A percentile compares a stretch with the other conserved stretches of the same genome.
phyloP scores from a whole-genome alignment of 1,284 basidiomycete genomes.

The Trametes polyzona region DNA sequence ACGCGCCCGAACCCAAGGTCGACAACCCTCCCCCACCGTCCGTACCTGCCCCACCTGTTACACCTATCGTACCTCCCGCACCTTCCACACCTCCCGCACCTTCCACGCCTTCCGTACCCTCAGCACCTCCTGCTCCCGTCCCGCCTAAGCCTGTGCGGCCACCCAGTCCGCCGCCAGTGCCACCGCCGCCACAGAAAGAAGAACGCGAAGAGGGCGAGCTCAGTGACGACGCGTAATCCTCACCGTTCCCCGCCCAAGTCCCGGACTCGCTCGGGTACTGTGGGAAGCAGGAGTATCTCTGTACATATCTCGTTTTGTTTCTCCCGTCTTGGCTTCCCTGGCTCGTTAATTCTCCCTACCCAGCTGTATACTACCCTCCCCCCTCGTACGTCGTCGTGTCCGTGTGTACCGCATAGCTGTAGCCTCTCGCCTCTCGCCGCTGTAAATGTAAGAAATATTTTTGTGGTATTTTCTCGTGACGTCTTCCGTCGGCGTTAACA shows the following conservation, averaged over 20 bases:
- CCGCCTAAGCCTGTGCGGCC: neutral
- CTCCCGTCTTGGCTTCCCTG: neutral
- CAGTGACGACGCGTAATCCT: conserved; percentile 40
- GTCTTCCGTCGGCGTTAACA: no score
- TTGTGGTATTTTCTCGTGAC: neutral
- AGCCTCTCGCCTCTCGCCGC: conserved; percentile 12
- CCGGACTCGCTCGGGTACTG: neutral
- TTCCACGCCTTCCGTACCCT: neutral
- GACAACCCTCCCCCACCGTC: neutral
- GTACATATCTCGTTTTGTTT: conserved; percentile 9
- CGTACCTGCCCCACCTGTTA: neutral
- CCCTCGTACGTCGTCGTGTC: conserved; percentile 20
- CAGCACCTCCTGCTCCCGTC: neutral
- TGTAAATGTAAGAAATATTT: conserved; percentile 12
- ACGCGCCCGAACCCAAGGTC: neutral
- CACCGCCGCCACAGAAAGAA: conserved; percentile 26
- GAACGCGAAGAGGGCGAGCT: conserved; percentile 50
- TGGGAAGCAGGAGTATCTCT: neutral
- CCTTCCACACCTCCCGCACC: neutral
- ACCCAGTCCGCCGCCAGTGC: neutral
- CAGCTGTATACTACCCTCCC: conserved; percentile 18
- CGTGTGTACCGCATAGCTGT: conserved; percentile 27
- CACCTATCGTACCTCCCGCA: neutral
- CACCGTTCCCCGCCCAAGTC: neutral
- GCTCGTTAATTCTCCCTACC: neutral